Percentiles rank a stretch among this genome's conserved stretches.
These are phyloP conservation scores for Cicer cuneatum DNA, from an alignment of 306 rosid genomes.

Conservation along the genomic window DNA sequence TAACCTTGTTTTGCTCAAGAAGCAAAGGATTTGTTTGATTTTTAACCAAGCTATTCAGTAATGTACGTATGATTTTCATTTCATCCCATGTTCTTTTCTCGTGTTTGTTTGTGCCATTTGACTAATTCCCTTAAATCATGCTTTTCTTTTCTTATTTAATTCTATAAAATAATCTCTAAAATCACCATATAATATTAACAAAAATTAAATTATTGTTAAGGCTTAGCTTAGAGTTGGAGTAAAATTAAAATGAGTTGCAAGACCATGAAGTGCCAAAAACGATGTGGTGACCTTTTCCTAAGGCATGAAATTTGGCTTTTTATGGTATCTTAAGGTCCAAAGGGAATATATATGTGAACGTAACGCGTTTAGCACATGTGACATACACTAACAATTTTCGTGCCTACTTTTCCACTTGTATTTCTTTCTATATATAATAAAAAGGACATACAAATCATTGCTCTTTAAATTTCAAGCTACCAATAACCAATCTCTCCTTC, in stretches of 20 bases:
- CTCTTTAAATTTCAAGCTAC: slow-evolving; percentile 43
- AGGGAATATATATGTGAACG: slow-evolving; percentile 47
- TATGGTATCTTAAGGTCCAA: slow-evolving; percentile 47
- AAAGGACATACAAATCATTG: slow-evolving; percentile 8
- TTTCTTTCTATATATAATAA: not conserved
- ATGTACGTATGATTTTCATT: slow-evolving; percentile 48
- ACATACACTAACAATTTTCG: slow-evolving; percentile 69
- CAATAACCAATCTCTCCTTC: slow-evolving; percentile 6
- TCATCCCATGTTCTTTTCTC: slow-evolving; percentile 42
- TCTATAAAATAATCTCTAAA: not conserved
- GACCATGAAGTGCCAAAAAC: slow-evolving; percentile 68
- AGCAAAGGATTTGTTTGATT: slow-evolving; percentile 57
- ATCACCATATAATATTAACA: not conserved
- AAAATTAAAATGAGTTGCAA: not conserved
- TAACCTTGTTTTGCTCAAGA: slow-evolving; percentile 62
- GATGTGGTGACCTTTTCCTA: slow-evolving; percentile 57
- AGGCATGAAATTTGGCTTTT: slow-evolving; percentile 71
- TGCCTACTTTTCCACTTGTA: slow-evolving; percentile 46
- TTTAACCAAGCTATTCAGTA: slow-evolving; percentile 44
- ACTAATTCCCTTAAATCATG: slow-evolving; percentile 32
- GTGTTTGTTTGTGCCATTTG: slow-evolving; percentile 49
- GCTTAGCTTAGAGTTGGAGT: not conserved
- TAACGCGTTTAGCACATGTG: slow-evolving; percentile 81
- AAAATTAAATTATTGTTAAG: slow-evolving; percentile 1
- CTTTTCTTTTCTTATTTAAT: not conserved